Conservation (phyloP, 192 early-diverging fungal species). For the Powellomyces hirtus region DNA sequence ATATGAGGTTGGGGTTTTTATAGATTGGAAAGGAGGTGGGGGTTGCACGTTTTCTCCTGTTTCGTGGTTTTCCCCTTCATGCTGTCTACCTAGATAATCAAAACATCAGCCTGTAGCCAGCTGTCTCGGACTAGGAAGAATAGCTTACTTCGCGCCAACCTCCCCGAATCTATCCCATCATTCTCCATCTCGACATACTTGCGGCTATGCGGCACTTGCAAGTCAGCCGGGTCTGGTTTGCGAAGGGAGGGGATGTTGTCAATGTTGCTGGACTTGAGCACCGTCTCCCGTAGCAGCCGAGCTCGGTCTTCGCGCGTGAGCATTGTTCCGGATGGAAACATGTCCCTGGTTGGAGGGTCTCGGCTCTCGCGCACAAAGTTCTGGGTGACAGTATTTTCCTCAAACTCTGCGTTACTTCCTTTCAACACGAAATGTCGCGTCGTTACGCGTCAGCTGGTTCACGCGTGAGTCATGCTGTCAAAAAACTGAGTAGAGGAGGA, state of each 20-base stretch:
- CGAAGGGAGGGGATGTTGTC: background rate
- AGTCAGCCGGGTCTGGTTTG: slow-evolving; percentile 4
- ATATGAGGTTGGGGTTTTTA: no score
- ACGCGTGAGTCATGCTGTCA: background rate
- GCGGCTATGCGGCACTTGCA: background rate
- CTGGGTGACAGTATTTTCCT: background rate
- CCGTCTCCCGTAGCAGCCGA: slow-evolving; percentile 23
- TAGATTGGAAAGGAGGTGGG: background rate
- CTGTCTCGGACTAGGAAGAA: no score
- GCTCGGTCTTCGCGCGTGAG: slow-evolving; percentile 24
- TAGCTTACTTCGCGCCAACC: no score
- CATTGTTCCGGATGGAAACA: slow-evolving; percentile 18
- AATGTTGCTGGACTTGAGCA: slow-evolving; percentile 7
- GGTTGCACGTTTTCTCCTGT: background rate
- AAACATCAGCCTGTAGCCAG: background rate
- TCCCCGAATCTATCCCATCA: no score
- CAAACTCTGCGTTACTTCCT: background rate
- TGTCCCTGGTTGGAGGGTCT: background rate
- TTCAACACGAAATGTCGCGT: background rate
- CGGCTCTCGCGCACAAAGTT: background rate
- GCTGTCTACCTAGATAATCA: background rate
- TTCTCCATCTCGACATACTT: no score
- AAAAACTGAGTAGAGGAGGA: background rate
- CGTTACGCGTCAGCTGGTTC: background rate
- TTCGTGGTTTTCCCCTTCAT: background rate